A percentile compares a stretch with the other conserved stretches of the same genome.
phyloP scores from a whole-genome alignment of 495 filamentous ascomycete species.

The Amphirosellinia nigrospora region DNA sequence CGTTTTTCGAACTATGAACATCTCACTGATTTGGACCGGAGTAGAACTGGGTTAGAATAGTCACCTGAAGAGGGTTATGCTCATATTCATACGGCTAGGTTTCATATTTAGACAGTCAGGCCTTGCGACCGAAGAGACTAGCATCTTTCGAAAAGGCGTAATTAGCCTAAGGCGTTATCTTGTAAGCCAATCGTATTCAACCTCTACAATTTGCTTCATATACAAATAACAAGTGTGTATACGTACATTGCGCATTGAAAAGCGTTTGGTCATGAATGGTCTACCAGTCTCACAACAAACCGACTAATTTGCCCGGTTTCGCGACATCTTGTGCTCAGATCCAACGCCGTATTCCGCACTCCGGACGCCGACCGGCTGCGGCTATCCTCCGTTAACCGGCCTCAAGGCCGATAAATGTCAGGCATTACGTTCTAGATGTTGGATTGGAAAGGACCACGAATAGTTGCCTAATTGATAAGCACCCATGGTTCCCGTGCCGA shows the following conservation, averaged over 20 bases:
- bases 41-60: no score
- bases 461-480: no score
- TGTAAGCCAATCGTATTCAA: slow-evolving; percentile 1
- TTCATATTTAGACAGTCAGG: no score
- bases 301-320: background rate
- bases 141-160: slow-evolving; percentile 12
- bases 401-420: background rate
- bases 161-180: slow-evolving; percentile 24
- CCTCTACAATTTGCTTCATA: background rate
- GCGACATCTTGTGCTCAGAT: background rate
- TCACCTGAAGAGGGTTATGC: no score
- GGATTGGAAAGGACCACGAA: background rate
- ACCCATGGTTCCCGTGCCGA: background rate
- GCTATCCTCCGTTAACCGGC: background rate
- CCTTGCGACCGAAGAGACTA: no score
- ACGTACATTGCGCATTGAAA: background rate
- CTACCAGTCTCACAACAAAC: background rate
- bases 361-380: background rate
- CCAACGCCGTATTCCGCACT: background rate
- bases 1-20: no score
- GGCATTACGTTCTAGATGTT: background rate
- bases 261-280: background rate
- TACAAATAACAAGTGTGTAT: background rate
- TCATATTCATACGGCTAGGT: no score
- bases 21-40: no score